phyloP scores from a whole-genome alignment of 192 early-diverging fungal species.

The Thamnidium elegans region DNA sequence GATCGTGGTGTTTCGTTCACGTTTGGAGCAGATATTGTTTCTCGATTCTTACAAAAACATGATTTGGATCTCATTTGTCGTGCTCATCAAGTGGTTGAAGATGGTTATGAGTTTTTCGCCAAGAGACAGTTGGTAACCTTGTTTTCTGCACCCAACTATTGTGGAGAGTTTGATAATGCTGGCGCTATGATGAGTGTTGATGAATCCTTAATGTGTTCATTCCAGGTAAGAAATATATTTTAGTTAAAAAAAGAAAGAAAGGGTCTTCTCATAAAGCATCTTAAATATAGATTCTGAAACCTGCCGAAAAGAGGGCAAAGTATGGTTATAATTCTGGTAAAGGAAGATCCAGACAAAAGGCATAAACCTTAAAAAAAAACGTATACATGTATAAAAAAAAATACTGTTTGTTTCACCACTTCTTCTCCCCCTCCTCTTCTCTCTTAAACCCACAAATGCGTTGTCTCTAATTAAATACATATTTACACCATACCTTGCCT shows the following conservation, averaged over 20 bases:
- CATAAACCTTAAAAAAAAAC: too few relatives aligned
- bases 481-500: too few relatives aligned
- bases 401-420: too few relatives aligned
- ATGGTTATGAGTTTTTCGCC: slow-evolving; percentile 99
- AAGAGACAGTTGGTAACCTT: slow-evolving; percentile 94
- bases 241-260: not conserved
- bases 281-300: slow-evolving; percentile 80
- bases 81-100: slow-evolving; percentile 97
- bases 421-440: too few relatives aligned
- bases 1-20: slow-evolving; percentile 95
- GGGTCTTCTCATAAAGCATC: not conserved
- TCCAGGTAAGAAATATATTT: slow-evolving; percentile 52
- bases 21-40: slow-evolving; percentile 96
- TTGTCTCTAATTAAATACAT: too few relatives aligned
- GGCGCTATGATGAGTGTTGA: slow-evolving; percentile 90
- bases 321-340: slow-evolving; percentile 39
- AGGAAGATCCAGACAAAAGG: slow-evolving; percentile 12
- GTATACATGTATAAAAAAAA: too few relatives aligned
- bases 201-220: slow-evolving; percentile 82
- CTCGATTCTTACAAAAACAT: slow-evolving; percentile 90
- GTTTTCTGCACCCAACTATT: slow-evolving; percentile 97
- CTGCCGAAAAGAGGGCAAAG: slow-evolving; percentile 90
- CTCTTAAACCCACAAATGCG: not conserved
- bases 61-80: slow-evolving; percentile 97
- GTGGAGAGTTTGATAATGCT: slow-evolving; percentile 88